Evolutionary conservation across 129 eudicot genomes (phyloP).

Genomic region (Pulicaria dysenterica): DNA sequence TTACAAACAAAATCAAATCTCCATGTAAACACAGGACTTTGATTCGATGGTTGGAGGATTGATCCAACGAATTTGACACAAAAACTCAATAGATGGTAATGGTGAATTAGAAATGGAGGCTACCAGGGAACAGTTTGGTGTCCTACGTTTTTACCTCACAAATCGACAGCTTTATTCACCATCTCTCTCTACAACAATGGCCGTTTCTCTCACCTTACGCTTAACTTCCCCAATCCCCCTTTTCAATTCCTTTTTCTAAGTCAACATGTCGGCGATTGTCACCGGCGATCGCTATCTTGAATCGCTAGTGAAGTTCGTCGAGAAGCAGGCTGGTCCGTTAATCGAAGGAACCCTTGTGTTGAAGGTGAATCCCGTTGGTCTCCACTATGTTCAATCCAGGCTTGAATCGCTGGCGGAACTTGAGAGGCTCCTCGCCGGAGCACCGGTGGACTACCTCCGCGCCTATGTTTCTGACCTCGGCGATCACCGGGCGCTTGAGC

Average conservation of each 20-base stretch:
- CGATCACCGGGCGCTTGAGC: constrained; percentile 93
- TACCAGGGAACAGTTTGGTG: constrained; percentile 10
- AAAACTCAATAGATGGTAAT: constrained; percentile 21
- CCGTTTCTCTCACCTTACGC: constrained; percentile 32
- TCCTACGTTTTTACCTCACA: constrained; percentile 13
- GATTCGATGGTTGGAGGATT: constrained; percentile 14
- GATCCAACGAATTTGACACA: constrained; percentile 4
- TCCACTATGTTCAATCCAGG: constrained; percentile 86
- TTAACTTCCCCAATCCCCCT: constrained; percentile 33
- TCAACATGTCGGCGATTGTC: constrained; percentile 43
- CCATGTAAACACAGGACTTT: background rate
- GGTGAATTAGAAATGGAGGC: constrained; percentile 8
- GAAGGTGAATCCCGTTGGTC: constrained; percentile 77
- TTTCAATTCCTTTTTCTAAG: background rate
- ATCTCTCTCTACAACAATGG: constrained; percentile 27
- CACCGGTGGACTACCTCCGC: constrained; percentile 89
- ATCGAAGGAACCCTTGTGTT: constrained; percentile 73
- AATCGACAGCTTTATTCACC: constrained; percentile 7
- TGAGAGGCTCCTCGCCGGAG: constrained; percentile 70
- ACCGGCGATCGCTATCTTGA: constrained; percentile 89
- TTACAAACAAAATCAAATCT: constrained; percentile 12
- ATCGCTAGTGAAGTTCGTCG: constrained; percentile 80
- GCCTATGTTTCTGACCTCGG: constrained; percentile 92
- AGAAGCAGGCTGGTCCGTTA: constrained; percentile 58
- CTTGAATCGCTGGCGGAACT: constrained; percentile 82